Evolutionary conservation across 768 basidiomycete genomes (phyloP).

Genomic region (Boletus patriciae): DNA sequence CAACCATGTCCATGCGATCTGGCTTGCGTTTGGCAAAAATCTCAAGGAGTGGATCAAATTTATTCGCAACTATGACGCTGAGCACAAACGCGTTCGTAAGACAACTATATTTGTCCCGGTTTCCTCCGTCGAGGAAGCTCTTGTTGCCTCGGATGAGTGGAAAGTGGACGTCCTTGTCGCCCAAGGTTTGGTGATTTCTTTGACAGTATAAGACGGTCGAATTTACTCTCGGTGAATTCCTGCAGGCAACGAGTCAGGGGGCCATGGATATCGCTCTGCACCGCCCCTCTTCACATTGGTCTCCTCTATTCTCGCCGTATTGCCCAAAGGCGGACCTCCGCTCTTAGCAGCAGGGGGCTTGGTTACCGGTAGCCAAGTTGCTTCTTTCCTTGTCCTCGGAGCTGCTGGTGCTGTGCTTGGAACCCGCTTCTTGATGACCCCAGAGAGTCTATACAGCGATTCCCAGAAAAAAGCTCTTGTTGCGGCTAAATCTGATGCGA

Average conservation of each 20-base stretch:
- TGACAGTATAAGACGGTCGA: not conserved
- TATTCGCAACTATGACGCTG: conserved; percentile 55
- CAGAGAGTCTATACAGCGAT: conserved; percentile 59
- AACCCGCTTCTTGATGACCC: conserved; percentile 71
- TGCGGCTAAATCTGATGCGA: conserved; percentile 42
- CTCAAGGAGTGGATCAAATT: conserved; percentile 59
- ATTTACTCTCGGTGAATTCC: conserved; percentile 2
- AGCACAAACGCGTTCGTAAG: conserved; percentile 38
- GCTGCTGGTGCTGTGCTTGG: conserved; percentile 69
- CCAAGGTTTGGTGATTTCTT: conserved; percentile 54
- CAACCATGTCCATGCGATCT: conserved; percentile 60
- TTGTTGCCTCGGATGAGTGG: conserved; percentile 61
- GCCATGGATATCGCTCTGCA: conserved; percentile 62
- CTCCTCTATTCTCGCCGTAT: conserved; percentile 48
- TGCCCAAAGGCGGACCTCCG: conserved; percentile 46
- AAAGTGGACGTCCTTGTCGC: conserved; percentile 72
- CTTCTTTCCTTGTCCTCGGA: conserved; percentile 63
- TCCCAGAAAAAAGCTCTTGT: conserved; percentile 54
- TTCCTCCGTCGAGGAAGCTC: conserved; percentile 58
- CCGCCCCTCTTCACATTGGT: conserved; percentile 63
- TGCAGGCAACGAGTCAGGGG: conserved; percentile 76
- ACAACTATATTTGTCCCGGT: conserved; percentile 67
- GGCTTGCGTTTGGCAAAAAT: conserved; percentile 71
- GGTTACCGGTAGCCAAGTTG: conserved; percentile 61
- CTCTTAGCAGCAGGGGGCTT: conserved; percentile 78